These are phyloP conservation scores for Boletus bicolor DNA, from an alignment of 768 basidiomycete species.

Conservation along the genomic window DNA sequence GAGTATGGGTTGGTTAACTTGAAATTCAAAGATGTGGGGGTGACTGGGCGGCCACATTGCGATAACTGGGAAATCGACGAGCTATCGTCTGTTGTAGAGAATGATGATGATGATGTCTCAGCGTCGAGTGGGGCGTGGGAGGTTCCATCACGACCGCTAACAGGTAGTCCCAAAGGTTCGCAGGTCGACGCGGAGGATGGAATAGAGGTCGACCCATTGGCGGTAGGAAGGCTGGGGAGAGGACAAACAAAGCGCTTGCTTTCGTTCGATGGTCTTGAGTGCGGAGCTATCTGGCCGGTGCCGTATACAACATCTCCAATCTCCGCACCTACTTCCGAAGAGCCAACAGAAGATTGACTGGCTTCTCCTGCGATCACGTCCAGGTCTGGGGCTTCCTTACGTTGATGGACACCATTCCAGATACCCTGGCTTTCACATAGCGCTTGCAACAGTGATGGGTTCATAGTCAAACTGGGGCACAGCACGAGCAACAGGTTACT, in stretches of 20 bases:
- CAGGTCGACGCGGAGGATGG: conserved; percentile 4
- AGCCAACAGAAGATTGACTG: not conserved
- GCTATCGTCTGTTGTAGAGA: conserved; percentile 29
- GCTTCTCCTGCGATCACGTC: not conserved
- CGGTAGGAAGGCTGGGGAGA: conserved; percentile 25
- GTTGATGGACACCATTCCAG: conserved; percentile 44
- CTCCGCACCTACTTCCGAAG: not conserved
- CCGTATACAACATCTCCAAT: not conserved
- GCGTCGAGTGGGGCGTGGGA: conserved; percentile 10
- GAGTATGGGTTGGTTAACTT: conserved; percentile 25
- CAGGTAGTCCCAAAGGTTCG: conserved; percentile 1
- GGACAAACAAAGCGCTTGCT: conserved; percentile 20
- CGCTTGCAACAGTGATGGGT: conserved; percentile 64
- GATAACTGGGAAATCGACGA: conserved; percentile 35
- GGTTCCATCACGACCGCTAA: not conserved
- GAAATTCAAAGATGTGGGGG: conserved; percentile 33
- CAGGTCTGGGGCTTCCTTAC: conserved; percentile 3
- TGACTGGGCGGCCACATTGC: conserved; percentile 30
- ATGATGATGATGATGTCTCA: conserved; percentile 25
- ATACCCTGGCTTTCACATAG: conserved; percentile 69
- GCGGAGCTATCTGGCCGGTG: not conserved
- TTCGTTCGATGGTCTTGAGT: conserved; percentile 7
- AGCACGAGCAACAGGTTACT: conserved; percentile 86
- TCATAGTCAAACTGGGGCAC: conserved; percentile 83
- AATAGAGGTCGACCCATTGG: not conserved